Conservation (phyloP, 2,329 filamentous ascomycete species). For the Huntiella savannae region DNA sequence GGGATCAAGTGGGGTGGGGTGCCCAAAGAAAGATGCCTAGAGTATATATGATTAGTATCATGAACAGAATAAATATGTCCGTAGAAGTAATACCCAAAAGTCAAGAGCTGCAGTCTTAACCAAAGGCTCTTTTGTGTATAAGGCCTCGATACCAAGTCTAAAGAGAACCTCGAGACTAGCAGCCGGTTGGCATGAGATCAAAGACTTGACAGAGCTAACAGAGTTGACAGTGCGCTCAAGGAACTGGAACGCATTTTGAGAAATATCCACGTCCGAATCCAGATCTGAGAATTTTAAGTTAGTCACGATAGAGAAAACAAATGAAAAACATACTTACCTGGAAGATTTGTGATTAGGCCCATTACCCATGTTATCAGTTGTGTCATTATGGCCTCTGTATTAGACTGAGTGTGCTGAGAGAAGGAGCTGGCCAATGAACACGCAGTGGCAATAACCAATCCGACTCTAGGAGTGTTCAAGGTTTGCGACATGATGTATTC, state of each 20-base stretch:
- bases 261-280: conserved; percentile 54
- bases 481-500: conserved; percentile 43
- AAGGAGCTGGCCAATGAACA: conserved; percentile 49
- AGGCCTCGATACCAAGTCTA: conserved; percentile 48
- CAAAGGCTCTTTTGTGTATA: conserved; percentile 53
- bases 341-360: conserved; percentile 40
- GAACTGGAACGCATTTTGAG: conserved; percentile 58
- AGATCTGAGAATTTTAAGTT: conserved; percentile 25
- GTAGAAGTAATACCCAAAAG: conserved; percentile 44
- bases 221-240: conserved; percentile 44
- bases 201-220: conserved; percentile 36
- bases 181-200: conserved; percentile 23
- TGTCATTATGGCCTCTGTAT: conserved; percentile 29
- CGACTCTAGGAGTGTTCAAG: conserved; percentile 44
- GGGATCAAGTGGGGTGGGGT: conserved; percentile 23
- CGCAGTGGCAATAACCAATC: conserved; percentile 50
- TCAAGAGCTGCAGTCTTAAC: conserved; percentile 56
- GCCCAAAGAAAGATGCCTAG: conserved; percentile 33
- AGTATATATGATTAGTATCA: conserved; percentile 1
- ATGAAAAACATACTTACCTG: conserved; percentile 23
- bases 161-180: conserved; percentile 47
- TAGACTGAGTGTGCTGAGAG: conserved; percentile 23
- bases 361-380: conserved; percentile 43
- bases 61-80: neutral
- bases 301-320: neutral